phyloP scores from a whole-genome alignment of 371 early-diverging fungal species.

The Sporodiniella umbellata region DNA sequence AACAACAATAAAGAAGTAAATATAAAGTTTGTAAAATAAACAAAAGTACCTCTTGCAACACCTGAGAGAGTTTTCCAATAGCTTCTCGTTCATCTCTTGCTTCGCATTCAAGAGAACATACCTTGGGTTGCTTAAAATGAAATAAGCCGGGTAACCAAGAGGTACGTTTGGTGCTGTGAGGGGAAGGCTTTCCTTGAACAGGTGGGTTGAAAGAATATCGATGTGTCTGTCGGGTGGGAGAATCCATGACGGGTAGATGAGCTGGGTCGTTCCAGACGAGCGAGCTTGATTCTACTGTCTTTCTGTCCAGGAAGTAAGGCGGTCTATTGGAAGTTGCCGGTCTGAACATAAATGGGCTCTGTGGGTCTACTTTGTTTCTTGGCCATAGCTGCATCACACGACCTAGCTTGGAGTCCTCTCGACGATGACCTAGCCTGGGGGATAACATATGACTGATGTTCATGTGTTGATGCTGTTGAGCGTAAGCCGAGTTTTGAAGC shows the following conservation, averaged over 20 bases:
- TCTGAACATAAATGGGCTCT: neutral
- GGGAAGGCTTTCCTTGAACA: neutral
- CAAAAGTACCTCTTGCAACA: slow-evolving; percentile 46
- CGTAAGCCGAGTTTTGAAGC: neutral
- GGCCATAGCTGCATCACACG: slow-evolving; percentile 19
- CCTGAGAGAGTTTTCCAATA: slow-evolving; percentile 39
- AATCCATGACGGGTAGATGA: neutral
- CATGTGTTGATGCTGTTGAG: slow-evolving; percentile 19
- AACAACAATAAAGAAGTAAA: no score
- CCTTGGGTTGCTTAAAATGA: slow-evolving; percentile 24
- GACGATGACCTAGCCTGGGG: slow-evolving; percentile 13
- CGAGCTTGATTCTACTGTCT: slow-evolving; percentile 22
- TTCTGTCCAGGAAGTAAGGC: slow-evolving; percentile 12
- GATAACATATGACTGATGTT: slow-evolving; percentile 28
- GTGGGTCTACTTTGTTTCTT: slow-evolving; percentile 14
- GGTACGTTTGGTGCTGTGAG: neutral
- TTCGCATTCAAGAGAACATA: slow-evolving; percentile 40
- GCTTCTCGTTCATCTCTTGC: slow-evolving; percentile 46
- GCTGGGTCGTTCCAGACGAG: slow-evolving; percentile 19
- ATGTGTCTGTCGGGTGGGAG: neutral
- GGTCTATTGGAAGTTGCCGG: no score
- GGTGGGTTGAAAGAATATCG: slow-evolving; percentile 1
- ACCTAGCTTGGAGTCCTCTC: slow-evolving; percentile 12
- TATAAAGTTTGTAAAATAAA: no score
- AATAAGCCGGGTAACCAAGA: slow-evolving; percentile 20